A percentile compares a stretch with the other conserved stretches of the same genome.
Conservation (phyloP, 257 asterid species). For the Paraleonurus japonicus region DNA sequence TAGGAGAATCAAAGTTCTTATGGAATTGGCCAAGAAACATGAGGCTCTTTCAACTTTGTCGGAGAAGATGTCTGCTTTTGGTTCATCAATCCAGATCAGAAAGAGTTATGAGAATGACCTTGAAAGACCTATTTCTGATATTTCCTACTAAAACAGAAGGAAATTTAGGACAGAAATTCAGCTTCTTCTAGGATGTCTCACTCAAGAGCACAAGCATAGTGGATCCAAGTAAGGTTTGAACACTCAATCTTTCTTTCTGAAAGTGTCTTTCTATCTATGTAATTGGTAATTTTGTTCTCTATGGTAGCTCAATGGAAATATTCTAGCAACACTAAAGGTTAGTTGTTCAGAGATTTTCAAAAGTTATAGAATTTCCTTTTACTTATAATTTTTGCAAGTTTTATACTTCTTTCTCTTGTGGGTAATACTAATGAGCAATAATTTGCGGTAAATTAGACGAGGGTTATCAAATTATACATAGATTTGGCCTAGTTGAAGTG, state of each 20-base stretch:
- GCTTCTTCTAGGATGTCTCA: background rate
- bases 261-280: background rate
- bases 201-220: background rate
- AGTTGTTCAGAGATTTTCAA: background rate
- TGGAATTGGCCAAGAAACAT: conserved; percentile 71
- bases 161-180: background rate
- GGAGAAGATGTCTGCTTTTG: conserved; percentile 68
- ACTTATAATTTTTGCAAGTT: background rate
- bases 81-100: conserved; percentile 30
- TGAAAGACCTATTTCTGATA: conserved; percentile 43
- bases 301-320: background rate
- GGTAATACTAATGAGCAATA: background rate
- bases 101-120: conserved; percentile 35
- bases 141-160: conserved; percentile 8
- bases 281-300: background rate
- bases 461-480: background rate
- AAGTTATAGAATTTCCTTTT: background rate
- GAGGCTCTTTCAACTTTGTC: conserved; percentile 51
- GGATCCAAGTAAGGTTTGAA: background rate
- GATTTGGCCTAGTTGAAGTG: background rate
- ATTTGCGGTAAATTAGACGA: background rate
- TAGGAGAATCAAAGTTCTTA: conserved; percentile 84
- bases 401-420: background rate
- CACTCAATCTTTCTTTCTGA: background rate
- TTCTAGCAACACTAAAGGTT: background rate